phyloP scores from a whole-genome alignment of 257 asterid species.

The Primulina eburnea region DNA sequence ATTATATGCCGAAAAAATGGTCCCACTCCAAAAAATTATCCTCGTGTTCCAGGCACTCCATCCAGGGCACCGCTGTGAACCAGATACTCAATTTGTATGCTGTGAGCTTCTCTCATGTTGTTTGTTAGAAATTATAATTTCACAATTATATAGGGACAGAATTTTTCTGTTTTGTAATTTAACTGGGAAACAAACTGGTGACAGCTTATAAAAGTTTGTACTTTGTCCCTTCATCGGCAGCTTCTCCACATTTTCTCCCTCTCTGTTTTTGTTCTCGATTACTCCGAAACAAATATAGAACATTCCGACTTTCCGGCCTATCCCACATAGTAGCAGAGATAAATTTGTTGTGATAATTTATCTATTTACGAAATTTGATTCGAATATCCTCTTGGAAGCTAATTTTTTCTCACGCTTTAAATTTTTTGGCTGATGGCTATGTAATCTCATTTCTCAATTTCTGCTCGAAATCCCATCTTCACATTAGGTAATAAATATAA shows the following conservation, averaged over 20 bases:
- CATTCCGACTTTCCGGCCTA: not conserved
- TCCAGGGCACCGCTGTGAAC: conserved; percentile 69
- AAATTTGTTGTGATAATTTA: not conserved
- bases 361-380: not conserved
- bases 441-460: too few relatives aligned
- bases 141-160: not conserved
- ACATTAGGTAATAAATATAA: not conserved
- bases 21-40: conserved; percentile 82
- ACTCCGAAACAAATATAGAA: not conserved
- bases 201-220: conserved; percentile 2
- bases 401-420: too few relatives aligned
- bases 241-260: not conserved
- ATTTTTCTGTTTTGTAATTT: conserved; percentile 7
- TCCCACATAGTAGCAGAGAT: not conserved
- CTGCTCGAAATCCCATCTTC: not conserved
- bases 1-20: conserved; percentile 65
- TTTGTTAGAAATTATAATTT: conserved; percentile 8
- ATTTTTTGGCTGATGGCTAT: too few relatives aligned
- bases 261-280: not conserved
- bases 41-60: conserved; percentile 84
- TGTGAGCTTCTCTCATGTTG: not conserved
- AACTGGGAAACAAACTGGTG: conserved; percentile 20
- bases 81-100: conserved; percentile 12
- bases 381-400: not conserved
- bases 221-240: not conserved